A percentile compares a stretch with the other conserved stretches of the same genome.
These are phyloP conservation scores for Kwoniella sp. DNA, from an alignment of 768 basidiomycete genomes.

Conservation along the genomic window DNA sequence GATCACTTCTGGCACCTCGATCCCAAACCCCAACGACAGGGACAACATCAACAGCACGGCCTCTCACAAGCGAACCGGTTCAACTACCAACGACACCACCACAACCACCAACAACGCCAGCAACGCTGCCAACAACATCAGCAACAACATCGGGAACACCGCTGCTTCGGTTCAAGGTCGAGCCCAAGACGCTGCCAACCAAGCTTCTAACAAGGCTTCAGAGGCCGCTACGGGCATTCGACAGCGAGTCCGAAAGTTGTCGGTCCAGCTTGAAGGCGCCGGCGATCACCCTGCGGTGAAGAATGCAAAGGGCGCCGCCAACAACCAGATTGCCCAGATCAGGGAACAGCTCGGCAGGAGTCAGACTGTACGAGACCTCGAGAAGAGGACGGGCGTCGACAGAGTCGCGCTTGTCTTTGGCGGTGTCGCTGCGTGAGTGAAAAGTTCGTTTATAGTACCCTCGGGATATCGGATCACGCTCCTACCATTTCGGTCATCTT, in stretches of 20 bases:
- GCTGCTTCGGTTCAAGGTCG: conserved; percentile 11
- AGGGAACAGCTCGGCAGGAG: conserved; percentile 36
- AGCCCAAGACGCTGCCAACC: conserved; percentile 10
- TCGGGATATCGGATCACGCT: conserved; percentile 1
- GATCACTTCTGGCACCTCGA: background rate
- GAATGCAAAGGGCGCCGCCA: conserved; percentile 35
- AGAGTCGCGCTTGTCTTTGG: conserved; percentile 41
- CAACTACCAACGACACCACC: conserved; percentile 9
- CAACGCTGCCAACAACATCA: conserved; percentile 4
- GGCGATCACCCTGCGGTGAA: conserved; percentile 43
- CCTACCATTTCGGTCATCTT: no score
- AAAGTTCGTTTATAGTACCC: background rate
- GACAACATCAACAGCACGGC: conserved; percentile 8
- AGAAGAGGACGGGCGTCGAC: conserved; percentile 44
- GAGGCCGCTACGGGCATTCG: conserved; percentile 32
- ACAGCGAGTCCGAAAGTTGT: conserved; percentile 31
- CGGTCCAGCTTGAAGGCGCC: conserved; percentile 27
- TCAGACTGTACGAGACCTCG: conserved; percentile 31
- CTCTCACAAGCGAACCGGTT: background rate
- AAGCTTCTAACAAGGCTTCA: conserved; percentile 13
- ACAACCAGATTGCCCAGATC: conserved; percentile 36
- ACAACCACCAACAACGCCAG: conserved; percentile 5
- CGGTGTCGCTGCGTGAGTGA: conserved; percentile 35
- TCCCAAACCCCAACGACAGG: conserved; percentile 3
- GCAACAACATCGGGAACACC: conserved; percentile 2